Percentiles rank a stretch among this genome's conserved stretches.
Conservation (phyloP, 164 flowering plant genomes). For the Cinnamomum micranthum region DNA sequence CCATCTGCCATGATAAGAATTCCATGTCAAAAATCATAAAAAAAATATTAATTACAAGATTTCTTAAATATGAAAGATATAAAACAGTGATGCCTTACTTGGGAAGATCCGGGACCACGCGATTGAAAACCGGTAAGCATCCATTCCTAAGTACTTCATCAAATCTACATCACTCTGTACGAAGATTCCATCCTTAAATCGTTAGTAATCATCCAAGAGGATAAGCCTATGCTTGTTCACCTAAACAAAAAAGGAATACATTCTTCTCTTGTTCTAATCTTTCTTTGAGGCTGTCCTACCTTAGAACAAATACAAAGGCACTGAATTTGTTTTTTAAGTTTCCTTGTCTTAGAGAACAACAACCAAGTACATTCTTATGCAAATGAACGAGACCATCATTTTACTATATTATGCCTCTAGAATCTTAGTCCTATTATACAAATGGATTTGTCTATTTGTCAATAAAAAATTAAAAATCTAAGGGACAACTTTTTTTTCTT, state of each 20-base stretch:
- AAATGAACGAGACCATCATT: neutral
- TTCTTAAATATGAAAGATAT: neutral
- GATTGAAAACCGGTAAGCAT: constrained; percentile 88
- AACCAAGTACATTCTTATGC: neutral
- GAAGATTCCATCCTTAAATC: neutral
- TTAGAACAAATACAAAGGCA: no score
- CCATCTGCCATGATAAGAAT: constrained; percentile 46
- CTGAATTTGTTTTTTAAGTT: neutral
- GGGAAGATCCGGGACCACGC: constrained; percentile 93
- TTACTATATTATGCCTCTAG: neutral
- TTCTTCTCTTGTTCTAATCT: no score
- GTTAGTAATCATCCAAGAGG: no score
- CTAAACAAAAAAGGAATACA: no score
- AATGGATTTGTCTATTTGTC: neutral
- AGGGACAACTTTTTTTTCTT: neutral
- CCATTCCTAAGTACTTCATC: constrained; percentile 86
- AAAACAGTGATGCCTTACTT: constrained; percentile 37
- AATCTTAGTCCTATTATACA: neutral
- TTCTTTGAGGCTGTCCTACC: no score
- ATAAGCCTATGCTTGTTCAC: no score
- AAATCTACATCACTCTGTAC: constrained; percentile 67
- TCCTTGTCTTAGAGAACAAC: neutral
- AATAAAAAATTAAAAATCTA: neutral
- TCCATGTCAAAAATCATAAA: neutral
- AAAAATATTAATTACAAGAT: no score